Evolutionary conservation across 306 rosid species (phyloP).

Genomic region (Potentilla sterilis): DNA sequence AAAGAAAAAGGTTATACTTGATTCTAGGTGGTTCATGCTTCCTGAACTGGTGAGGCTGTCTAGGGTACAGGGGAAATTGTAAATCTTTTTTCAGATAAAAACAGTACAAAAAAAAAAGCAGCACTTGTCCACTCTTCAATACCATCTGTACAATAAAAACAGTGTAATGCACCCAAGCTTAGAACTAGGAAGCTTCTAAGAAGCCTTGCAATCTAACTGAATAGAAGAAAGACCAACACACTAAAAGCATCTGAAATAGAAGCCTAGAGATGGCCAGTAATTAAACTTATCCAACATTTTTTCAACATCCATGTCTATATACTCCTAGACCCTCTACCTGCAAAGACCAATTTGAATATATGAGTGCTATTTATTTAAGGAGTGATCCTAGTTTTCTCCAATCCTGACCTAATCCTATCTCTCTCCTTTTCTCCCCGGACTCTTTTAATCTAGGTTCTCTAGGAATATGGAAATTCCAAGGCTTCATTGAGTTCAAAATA

Average conservation of each 20-base stretch:
- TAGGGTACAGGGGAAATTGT: neutral
- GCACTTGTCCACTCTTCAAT: neutral
- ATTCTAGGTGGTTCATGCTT: neutral
- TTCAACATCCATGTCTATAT: neutral
- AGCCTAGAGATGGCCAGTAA: neutral
- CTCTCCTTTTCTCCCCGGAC: neutral
- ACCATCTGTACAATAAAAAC: neutral
- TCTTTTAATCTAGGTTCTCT: neutral
- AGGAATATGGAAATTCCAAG: neutral
- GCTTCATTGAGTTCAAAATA: neutral
- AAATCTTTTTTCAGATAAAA: neutral
- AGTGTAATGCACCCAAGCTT: neutral
- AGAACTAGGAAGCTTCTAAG: neutral
- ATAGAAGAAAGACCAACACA: too few species aligned
- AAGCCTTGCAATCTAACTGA: neutral
- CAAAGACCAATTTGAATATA: neutral
- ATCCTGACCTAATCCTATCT: neutral
- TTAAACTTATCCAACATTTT: neutral
- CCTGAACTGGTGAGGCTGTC: neutral
- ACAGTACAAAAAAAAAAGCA: neutral
- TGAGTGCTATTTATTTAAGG: neutral
- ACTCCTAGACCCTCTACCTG: neutral
- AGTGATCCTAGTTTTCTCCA: neutral
- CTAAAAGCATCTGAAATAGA: slow-evolving; percentile 4
- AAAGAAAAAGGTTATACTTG: neutral